These are phyloP conservation scores for Dentipellis fragilis DNA, from an alignment of 768 basidiomycete genomes.

Conservation along the genomic window DNA sequence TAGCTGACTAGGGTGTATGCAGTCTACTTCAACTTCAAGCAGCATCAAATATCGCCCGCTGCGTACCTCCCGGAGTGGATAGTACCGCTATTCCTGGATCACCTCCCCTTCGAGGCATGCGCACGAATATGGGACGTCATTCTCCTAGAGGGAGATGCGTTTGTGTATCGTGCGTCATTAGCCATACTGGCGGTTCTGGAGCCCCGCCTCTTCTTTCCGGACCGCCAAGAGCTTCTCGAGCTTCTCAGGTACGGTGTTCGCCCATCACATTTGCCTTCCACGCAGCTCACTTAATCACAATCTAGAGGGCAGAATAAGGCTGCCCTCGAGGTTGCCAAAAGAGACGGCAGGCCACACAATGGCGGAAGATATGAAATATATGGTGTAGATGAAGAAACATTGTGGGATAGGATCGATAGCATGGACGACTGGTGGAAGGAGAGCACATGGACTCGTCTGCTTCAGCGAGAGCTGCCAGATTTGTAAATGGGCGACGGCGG, in stretches of 20 bases:
- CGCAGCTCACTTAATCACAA: conserved; percentile 1
- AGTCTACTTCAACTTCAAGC: conserved; percentile 95
- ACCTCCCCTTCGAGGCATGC: conserved; percentile 86
- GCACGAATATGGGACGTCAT: conserved; percentile 86
- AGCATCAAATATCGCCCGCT: conserved; percentile 80
- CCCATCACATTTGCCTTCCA: neutral
- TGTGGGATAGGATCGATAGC: conserved; percentile 74
- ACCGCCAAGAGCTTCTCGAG: conserved; percentile 66
- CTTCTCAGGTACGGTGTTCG: conserved; percentile 45
- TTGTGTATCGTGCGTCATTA: conserved; percentile 78
- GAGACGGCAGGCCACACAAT: conserved; percentile 52
- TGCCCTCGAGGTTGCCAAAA: conserved; percentile 69
- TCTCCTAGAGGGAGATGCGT: conserved; percentile 82
- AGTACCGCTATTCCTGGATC: conserved; percentile 68
- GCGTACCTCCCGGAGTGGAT: conserved; percentile 83
- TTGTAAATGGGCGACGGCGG: conserved; percentile 17
- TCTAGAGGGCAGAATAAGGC: conserved; percentile 74
- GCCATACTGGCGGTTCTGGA: conserved; percentile 77
- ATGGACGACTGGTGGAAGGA: conserved; percentile 94
- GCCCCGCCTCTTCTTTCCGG: conserved; percentile 82
- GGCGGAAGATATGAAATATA: conserved; percentile 82
- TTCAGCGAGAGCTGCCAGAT: conserved; percentile 83
- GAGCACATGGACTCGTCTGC: conserved; percentile 76
- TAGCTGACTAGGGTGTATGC: neutral
- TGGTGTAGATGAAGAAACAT: conserved; percentile 71